A percentile compares a stretch with the other conserved stretches of the same genome.
Evolutionary conservation across 176 grass and related monocot species (phyloP).

Genomic region (Eremochloa ophiuroides): DNA sequence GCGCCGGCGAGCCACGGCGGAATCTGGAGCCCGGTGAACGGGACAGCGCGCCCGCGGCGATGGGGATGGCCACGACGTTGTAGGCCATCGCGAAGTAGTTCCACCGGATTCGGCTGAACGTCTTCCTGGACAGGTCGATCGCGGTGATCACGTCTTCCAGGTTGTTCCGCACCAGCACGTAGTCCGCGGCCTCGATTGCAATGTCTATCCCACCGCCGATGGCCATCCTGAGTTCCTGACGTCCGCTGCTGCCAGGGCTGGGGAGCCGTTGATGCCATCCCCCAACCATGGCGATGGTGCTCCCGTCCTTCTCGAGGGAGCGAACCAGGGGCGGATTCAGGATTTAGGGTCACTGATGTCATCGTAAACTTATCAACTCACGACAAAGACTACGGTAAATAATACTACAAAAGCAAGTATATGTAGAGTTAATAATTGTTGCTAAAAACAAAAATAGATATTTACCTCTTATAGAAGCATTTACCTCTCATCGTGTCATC

Average conservation of each 20-base stretch:
- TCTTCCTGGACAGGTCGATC: slow-evolving; percentile 92
- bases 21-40: slow-evolving; percentile 70
- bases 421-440: too few relatives aligned
- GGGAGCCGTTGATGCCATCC: slow-evolving; percentile 90
- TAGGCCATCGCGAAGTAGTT: slow-evolving; percentile 98
- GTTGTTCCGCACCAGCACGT: slow-evolving; percentile 88
- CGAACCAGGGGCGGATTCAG: too few relatives aligned
- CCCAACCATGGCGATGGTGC: slow-evolving; percentile 78
- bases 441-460: too few relatives aligned
- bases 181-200: slow-evolving; percentile 87
- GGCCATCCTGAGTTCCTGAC: slow-evolving; percentile 91
- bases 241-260: slow-evolving; percentile 69
- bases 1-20: slow-evolving; percentile 95
- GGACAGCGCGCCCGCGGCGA: slow-evolving; percentile 80
- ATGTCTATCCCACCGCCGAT: slow-evolving; percentile 84
- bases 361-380: too few relatives aligned
- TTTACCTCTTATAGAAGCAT: too few relatives aligned
- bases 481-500: too few relatives aligned
- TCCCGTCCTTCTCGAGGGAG: slow-evolving; percentile 70
- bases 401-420: too few relatives aligned
- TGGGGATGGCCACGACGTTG: slow-evolving; percentile 70
- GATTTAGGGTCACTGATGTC: too few relatives aligned
- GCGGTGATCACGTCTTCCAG: slow-evolving; percentile 93
- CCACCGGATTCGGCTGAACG: slow-evolving; percentile 84
- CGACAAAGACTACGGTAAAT: too few relatives aligned